Evolutionary conservation across 805 yeast genomes (phyloP), one percentile per base, ranked within the genome.

Genomic region (Peterozyma toletana): DNA sequence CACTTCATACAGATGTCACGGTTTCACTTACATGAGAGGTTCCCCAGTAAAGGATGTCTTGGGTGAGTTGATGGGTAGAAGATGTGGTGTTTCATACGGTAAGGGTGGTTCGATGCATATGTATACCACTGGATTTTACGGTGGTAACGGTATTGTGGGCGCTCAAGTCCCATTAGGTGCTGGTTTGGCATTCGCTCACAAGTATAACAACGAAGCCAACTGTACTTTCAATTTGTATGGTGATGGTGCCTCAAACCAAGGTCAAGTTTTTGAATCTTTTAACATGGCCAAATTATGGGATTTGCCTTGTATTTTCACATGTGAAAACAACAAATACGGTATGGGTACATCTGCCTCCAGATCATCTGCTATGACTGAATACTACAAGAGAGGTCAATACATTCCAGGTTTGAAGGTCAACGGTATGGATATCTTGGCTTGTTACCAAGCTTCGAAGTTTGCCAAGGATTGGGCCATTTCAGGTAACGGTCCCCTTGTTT

Each of bases 51-150:
- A 86, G 68, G 83, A 76, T 48, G 95, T 93, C 45, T 71, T 93
- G 54, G 98, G 96, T 51, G 99, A 93, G 73, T 77, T 93, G 66
- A 85, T 93, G 91, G 99, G 99, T 58, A 85, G 84, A 73, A 83
- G 96, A 73, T 71, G 83, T 46, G 98, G 99, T 75, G 95, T 86
- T 49, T 85, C 97, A 37, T 83, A 72, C 70, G 99, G 99, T 73
- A 93, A 93, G 71, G 99, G 99, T 75, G 99, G 99, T 58, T 93
- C 99, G 53, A 93, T 93, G 99, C 99, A 93, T 74, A 86, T 93
- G 90, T 93, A 83, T 66, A 86, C 95, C 40, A 82, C 83, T 39
- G 95, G 95, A 49, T 93, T 93, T 77, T 93, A 84, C 69, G 99
- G 99, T 66, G 99, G 99, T 71, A 93, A 93, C 71, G 99, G 99